Evolutionary conservation across 2,329 filamentous ascomycete species (phyloP).

Genomic region (Monilinia vaccinii-corymbosi): DNA sequence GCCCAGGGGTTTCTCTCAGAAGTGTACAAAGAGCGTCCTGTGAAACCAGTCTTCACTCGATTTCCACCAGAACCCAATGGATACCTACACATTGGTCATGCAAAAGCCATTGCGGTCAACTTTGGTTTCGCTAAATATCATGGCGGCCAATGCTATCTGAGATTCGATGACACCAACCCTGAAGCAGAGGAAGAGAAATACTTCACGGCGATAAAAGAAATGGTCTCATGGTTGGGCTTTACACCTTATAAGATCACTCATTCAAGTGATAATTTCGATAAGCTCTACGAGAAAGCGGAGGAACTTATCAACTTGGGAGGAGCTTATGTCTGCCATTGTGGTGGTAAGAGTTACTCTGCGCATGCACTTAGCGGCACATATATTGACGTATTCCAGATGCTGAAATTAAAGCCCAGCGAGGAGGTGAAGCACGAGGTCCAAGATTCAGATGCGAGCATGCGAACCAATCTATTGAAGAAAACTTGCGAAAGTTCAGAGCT

Average conservation of each 20-base stretch:
- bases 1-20: conserved; percentile 67
- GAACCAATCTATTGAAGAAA: conserved; percentile 63
- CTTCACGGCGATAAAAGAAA: conserved; percentile 81
- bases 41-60: conserved; percentile 55
- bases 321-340: conserved; percentile 84
- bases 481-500: conserved; percentile 71
- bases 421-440: conserved; percentile 61
- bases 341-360: conserved; percentile 33
- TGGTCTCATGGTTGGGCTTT: conserved; percentile 75
- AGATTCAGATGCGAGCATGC: conserved; percentile 77
- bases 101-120: conserved; percentile 92
- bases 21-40: conserved; percentile 60
- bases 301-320: conserved; percentile 64
- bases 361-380: background rate
- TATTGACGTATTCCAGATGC: conserved; percentile 42
- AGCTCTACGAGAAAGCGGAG: conserved; percentile 81
- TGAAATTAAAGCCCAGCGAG: conserved; percentile 80
- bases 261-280: conserved; percentile 79
- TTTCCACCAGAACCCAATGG: conserved; percentile 89
- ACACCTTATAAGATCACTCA: conserved; percentile 72
- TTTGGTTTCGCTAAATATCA: conserved; percentile 88
- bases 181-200: conserved; percentile 87
- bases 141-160: conserved; percentile 61
- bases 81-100: conserved; percentile 86
- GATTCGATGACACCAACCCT: conserved; percentile 94